Conservation (phyloP, 1,284 basidiomycete species). For the Naganishia cerealis region DNA sequence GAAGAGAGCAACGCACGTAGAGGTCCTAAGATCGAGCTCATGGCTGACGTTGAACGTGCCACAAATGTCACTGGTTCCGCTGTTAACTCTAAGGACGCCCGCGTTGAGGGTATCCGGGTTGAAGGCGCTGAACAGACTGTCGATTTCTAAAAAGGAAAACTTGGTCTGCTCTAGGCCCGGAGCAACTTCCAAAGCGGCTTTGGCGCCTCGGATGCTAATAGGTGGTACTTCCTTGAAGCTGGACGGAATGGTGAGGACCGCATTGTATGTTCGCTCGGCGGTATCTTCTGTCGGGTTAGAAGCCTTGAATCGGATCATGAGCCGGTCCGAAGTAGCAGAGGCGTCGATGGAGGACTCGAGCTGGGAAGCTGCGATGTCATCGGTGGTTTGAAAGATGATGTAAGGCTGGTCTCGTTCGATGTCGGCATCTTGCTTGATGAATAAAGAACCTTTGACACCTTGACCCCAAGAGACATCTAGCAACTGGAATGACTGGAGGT, state of each 20-base stretch:
- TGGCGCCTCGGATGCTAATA: constrained; percentile 19
- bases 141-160: constrained; percentile 16
- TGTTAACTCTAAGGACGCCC: constrained; percentile 3
- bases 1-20: constrained; percentile 26
- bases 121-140: constrained; percentile 13
- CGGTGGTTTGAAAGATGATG: constrained; percentile 4
- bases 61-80: constrained; percentile 32
- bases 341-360: neutral
- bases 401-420: neutral
- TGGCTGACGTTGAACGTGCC: constrained; percentile 37
- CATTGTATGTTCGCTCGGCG: constrained; percentile 6
- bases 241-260: constrained; percentile 16
- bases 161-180: neutral
- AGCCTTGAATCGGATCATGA: constrained; percentile 2
- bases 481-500: constrained; percentile 9
- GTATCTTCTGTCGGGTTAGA: neutral
- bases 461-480: constrained; percentile 15
- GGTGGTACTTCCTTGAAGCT: neutral
- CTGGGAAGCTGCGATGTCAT: neutral
- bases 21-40: constrained; percentile 32
- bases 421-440: constrained; percentile 3
- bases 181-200: neutral
- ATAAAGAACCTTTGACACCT: constrained; percentile 7
- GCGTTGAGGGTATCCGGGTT: constrained; percentile 10
- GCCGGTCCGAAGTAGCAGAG: neutral